Evolutionary conservation across 768 basidiomycete species (phyloP), one percentile per base, ranked within the genome.

Genomic region (Termitomyces sp.): DNA sequence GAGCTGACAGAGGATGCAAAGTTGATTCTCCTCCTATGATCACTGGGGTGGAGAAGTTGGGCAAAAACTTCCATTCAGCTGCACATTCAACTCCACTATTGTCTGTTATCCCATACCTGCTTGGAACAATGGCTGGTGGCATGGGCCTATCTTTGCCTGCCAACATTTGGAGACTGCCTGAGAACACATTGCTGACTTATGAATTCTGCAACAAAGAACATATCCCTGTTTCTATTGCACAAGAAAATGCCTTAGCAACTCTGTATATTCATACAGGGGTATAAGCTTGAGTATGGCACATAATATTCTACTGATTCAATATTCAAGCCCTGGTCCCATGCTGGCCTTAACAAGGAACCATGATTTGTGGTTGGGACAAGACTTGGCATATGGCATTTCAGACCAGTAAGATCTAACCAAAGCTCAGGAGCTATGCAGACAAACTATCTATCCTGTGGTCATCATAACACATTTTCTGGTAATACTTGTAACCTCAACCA

Each of bases 291-390:
- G 93, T 72, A 99, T 99, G 96, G 94, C 94, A 55, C n/a, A 86
- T 72, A 26, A 26, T 10, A 22, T 16, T 24, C 44, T 51, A 43
- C 49, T 50, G 22, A 22, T 59, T 10, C n/a, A n/a, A n/a, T n/a
- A n/a, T n/a, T n/a, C 3, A 18, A 27, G 2, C 30, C 13, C 27
- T 2, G 6, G 3, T 10, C 34, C 39, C 26, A 47, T 46, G 10
- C n/a, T 47, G n/a, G 27, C 36, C 27, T 48, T 32, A 9, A 48
- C 65, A 95, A 94, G 97, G 97, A 50, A 99, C 97, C 0, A 99
- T 98, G 97, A 95, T 99, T 57, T 98, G 95, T 67, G 97, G 97
- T 27, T 98, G 95, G 95, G 97, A 99, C 76, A 98, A 98, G 79
- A 98, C 95, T 13, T 95, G 65, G 97, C 97, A n/a, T 98, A 98